Evolutionary conservation across 176 grass and related monocot genomes (phyloP).

Genomic region (Oropetium thomaeum): DNA sequence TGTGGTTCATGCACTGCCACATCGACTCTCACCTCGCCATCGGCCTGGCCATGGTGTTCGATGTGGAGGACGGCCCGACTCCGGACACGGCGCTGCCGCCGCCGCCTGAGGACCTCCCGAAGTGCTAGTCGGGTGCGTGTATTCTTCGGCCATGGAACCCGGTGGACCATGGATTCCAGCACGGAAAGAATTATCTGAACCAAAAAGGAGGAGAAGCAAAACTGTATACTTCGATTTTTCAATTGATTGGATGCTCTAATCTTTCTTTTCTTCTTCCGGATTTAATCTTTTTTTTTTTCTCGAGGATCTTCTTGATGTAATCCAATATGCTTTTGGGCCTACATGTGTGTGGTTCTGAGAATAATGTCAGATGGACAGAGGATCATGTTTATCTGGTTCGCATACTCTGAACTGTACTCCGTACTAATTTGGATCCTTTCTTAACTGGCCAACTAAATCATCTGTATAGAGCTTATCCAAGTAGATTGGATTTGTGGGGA

Average conservation of each 20-base stretch:
- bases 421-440: neutral
- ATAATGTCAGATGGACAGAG: neutral
- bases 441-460: neutral
- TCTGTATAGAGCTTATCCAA: neutral
- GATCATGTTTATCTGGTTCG: neutral
- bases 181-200: neutral
- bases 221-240: neutral
- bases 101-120: slow-evolving; percentile 17
- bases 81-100: neutral
- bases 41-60: slow-evolving; percentile 36
- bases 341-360: neutral
- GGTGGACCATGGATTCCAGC: slow-evolving; percentile 4
- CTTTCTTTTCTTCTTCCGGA: neutral
- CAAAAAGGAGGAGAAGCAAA: neutral
- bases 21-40: slow-evolving; percentile 26
- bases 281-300: no score
- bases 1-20: slow-evolving; percentile 51
- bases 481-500: neutral
- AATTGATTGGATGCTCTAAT: slow-evolving; percentile 10
- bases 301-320: neutral
- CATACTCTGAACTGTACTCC: neutral
- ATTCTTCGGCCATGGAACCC: slow-evolving; percentile 1
- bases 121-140: neutral
- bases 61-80: slow-evolving; percentile 29
- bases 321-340: neutral